These are phyloP conservation scores for Cercis canadensis DNA, from an alignment of 306 rosid species.

Conservation along the genomic window DNA sequence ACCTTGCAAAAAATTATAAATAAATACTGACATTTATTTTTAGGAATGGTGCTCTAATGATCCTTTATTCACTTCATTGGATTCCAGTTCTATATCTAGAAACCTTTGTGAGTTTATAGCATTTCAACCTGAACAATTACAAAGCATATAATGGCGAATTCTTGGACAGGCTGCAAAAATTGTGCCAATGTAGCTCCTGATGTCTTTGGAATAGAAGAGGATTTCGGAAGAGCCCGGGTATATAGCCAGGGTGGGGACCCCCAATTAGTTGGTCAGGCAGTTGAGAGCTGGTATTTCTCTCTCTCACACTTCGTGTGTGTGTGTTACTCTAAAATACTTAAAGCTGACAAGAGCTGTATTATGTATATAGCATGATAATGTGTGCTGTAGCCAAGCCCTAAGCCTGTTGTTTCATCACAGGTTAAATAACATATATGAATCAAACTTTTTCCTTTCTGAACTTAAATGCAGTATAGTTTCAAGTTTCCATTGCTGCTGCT, in stretches of 20 bases:
- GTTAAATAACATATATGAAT: constrained; percentile 2
- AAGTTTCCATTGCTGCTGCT: constrained; percentile 2
- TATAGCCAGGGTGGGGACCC: constrained; percentile 66
- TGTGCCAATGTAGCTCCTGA: constrained; percentile 82
- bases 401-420: constrained; percentile 5
- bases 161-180: constrained; percentile 82
- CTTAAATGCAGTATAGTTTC: no score
- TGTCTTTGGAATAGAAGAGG: constrained; percentile 88
- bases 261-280: constrained; percentile 72
- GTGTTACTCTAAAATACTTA: constrained; percentile 20
- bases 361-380: not conserved
- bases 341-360: no score
- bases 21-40: no score
- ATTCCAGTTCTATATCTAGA: constrained; percentile 19
- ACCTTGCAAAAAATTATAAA: no score
- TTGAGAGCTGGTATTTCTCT: constrained; percentile 76
- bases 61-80: constrained; percentile 31
- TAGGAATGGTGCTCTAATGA: no score
- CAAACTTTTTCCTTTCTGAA: no score
- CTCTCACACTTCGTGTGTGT: not conserved
- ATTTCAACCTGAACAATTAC: constrained; percentile 24
- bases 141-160: constrained; percentile 5
- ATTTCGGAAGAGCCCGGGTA: constrained; percentile 91
- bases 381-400: not conserved
- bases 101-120: not conserved